Base-by-base conservation (phyloP, 352 stramenopile genomes). In the Achlya hypogyna region DNA sequence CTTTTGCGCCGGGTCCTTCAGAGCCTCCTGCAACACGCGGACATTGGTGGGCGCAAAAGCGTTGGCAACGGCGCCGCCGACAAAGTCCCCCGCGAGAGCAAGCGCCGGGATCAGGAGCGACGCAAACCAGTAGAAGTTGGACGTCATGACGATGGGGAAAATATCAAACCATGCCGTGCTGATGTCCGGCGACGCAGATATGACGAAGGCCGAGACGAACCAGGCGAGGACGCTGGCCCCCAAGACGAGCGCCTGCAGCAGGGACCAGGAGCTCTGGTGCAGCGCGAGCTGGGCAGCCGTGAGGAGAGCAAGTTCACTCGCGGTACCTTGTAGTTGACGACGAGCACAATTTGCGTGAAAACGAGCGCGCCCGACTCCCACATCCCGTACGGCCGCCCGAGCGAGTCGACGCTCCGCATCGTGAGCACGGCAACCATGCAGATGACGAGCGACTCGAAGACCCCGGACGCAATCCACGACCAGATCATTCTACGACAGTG, bases 11-110 rank as follows among this genome's bases (percentile, higher is more conserved):
- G 42, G 35, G 12, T 28, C 22, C 16, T 51, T 0, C 8, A 64
- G 42, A 10, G 56, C 53, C 85, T 90, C 63, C 71, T 68, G 58
- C 65, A 85, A 35, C 75, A 88, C 47, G 72, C 74, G 5, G 78
- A 86, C 56, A 45, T 82, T 22, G 73, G 75, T 22, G 86, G 78
- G 78, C 65, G 71, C 12, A 68, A 69, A 34, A 84, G 78, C 74
- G 84, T 87, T 53, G 25, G 56, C 0, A 69, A 82, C 28, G 84
- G 87, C 62, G 43, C 86, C 51, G 53, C 51, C 22, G 76, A 69
- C 38, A 58, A 67, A 38, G 72, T 64, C 56, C 16, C 52, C 23
- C 42, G 56, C 52, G 42, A 64, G 56, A 14, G 56, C 56, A 20
- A 64, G 20, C 18, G 23, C 29, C 18, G 56, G 56, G 42, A 64